These are phyloP conservation scores for Forsythia viridissima DNA, from an alignment of 257 asterid species.

Conservation along the genomic window DNA sequence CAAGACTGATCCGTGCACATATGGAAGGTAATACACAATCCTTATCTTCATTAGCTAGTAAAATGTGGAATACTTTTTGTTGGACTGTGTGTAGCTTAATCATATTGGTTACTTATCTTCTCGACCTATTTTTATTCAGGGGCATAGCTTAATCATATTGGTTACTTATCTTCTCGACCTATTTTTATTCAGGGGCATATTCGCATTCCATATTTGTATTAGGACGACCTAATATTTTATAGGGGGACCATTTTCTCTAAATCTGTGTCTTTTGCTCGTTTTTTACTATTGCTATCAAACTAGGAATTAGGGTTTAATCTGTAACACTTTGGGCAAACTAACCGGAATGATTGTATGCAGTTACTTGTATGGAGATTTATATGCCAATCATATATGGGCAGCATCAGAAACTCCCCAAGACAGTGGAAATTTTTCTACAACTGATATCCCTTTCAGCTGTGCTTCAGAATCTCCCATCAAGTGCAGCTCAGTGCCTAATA, in stretches of 20 bases:
- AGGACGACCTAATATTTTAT: too few species aligned
- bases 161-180: not conserved
- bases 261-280: not conserved
- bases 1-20: conserved; percentile 76
- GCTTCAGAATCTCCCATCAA: conserved; percentile 78
- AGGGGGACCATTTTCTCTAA: not conserved
- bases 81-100: not conserved
- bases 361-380: conserved; percentile 85
- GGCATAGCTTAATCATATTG: too few species aligned
- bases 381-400: conserved; percentile 75
- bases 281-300: too few species aligned
- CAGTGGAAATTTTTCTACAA: conserved; percentile 78
- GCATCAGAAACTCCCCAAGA: conserved; percentile 66
- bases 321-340: conserved; percentile 2
- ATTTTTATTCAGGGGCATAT: too few species aligned
- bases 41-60: conserved; percentile 9
- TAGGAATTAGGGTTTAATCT: not conserved
- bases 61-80: not conserved
- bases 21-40: conserved; percentile 68
- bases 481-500: conserved; percentile 66
- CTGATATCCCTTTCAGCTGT: conserved; percentile 62
- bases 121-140: not conserved
- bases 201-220: not conserved
- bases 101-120: not conserved
- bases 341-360: conserved; percentile 41